phyloP scores from a whole-genome alignment of 1,139 yeast genomes.

The Candida frijolesensis region DNA sequence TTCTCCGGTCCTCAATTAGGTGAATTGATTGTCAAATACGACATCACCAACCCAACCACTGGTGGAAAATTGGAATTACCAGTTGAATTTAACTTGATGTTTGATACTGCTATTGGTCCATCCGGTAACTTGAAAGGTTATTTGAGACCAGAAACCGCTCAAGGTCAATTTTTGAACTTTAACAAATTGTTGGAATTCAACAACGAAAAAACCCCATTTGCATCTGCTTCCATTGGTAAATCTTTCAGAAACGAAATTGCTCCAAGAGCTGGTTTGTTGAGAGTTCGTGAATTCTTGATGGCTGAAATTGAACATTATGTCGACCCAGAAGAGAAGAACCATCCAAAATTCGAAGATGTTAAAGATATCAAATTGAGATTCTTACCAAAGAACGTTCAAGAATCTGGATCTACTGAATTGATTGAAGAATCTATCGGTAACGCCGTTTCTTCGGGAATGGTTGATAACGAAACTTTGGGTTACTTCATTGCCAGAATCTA shows the following conservation, averaged over 20 bases:
- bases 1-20: constrained; percentile 92
- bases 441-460: constrained; percentile 84
- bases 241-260: constrained; percentile 98
- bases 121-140: constrained; percentile 95
- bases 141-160: constrained; percentile 98
- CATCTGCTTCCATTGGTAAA: constrained; percentile 97
- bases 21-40: constrained; percentile 75
- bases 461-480: constrained; percentile 96
- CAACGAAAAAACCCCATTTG: constrained; percentile 97
- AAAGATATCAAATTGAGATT: constrained; percentile 72
- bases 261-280: constrained; percentile 94
- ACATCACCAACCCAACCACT: constrained; percentile 89
- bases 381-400: constrained; percentile 85
- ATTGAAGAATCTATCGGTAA: constrained; percentile 75
- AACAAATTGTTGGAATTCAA: constrained; percentile 90
- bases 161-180: constrained; percentile 97
- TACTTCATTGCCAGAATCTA: constrained; percentile 94
- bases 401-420: constrained; percentile 76
- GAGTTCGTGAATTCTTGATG: constrained; percentile 98
- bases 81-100: constrained; percentile 95
- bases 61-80: constrained; percentile 88
- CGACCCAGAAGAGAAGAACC: constrained; percentile 86
- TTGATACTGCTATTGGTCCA: constrained; percentile 98
- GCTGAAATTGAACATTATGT: constrained; percentile 99
- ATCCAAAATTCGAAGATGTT: constrained; percentile 77